Conservation (phyloP, 73 alveolate species). For the Stentor roeselii region DNA sequence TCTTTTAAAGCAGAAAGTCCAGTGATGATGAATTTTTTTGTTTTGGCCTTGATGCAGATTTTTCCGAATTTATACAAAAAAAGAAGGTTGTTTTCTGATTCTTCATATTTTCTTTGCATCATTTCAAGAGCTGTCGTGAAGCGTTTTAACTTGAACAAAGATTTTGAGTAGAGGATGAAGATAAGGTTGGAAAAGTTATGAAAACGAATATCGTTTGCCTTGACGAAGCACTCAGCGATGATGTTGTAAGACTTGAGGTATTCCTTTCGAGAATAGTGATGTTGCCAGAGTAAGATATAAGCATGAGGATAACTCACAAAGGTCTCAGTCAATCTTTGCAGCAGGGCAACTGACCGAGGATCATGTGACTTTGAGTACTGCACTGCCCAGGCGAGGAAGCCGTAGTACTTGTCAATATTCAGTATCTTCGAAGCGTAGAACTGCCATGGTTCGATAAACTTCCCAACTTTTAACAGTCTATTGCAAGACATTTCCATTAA, state of each 20-base stretch:
- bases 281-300: neutral
- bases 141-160: neutral
- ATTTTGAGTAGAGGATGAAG: neutral
- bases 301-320: neutral
- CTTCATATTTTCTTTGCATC: neutral
- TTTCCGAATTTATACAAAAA: neutral
- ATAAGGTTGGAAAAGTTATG: neutral
- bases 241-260: neutral
- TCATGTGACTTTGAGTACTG: neutral
- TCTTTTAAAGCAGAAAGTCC: neutral
- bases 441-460: neutral
- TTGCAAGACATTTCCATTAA: neutral
- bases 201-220: neutral
- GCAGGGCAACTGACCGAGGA: neutral
- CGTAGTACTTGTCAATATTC: neutral
- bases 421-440: neutral
- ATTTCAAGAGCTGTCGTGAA: neutral
- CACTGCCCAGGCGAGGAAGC: neutral
- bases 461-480: neutral
- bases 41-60: neutral
- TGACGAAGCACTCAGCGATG: neutral
- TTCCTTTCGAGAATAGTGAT: neutral
- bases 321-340: neutral
- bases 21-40: neutral
- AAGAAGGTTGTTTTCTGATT: no score